Evolutionary conservation across 305 asterid species (phyloP), one percentile per base, ranked within the genome.

Genomic region (Fraxinus latifolia): DNA sequence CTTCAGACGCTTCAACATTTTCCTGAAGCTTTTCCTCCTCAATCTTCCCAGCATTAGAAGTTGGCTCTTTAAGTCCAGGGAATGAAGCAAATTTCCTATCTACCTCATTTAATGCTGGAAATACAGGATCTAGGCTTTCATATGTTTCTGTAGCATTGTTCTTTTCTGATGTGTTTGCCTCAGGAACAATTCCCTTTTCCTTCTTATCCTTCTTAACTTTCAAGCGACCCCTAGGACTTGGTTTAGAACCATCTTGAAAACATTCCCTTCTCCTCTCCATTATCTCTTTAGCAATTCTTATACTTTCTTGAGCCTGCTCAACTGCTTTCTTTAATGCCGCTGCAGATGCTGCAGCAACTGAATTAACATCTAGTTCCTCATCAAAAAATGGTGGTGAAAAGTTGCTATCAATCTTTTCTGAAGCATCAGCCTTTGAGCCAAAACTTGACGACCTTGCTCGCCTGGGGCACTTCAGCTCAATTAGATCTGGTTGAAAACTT

Each of bases 271-370:
- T 89, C 85, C 91, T 91, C 78, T 91, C 97, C 97, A 92, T 91
- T 55, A 91, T 82, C 89, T 88, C 89, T 87, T 91, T 93, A 19
- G 98, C 98, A 21, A 92, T 76, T 78, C 97, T 87, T 85, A 96
- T 94, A 86, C 93, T 92, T 87, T 96, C 98, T 86, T 93, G 97
- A 84, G 98, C 99, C 87, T 93, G 93, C 83, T 93, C 96, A 65
- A 96, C 88, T 74, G 98, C 99, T 82, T 87, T 91, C 87, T 88
- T 94, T 89, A 94, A 84, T 73, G 97, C 93, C 83, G 97, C 95
- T 32, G 93, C 95, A 79, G 98, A 91, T 73, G 84, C 88, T 83
- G 95, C 97, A 81, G 97, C 98, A 84, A 82, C 91, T 31, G 99
- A 96, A 81, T 92, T 91, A 77, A 85, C 93, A 81, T 94, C 98